A percentile compares a stretch with the other conserved stretches of the same genome.
These are phyloP conservation scores for Neurospora sp. DNA, from an alignment of 495 filamentous ascomycete genomes.

Conservation along the genomic window DNA sequence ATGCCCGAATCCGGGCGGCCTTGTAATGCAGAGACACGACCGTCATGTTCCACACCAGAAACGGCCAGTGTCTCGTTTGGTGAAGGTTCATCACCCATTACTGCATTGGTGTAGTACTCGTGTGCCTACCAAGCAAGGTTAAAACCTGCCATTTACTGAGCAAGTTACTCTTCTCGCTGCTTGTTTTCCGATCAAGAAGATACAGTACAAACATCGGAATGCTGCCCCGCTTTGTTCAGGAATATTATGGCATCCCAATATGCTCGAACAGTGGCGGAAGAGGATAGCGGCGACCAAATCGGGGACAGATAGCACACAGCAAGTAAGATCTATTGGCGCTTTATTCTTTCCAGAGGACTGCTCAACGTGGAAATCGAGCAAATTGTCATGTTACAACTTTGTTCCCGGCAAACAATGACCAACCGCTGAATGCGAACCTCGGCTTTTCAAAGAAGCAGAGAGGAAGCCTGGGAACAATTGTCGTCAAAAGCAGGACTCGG, in stretches of 20 bases:
- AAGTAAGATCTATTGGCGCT: not conserved
- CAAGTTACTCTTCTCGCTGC: not conserved
- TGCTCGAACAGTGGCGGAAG: not conserved
- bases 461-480: not conserved
- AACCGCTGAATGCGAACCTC: not conserved
- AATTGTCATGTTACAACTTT: not conserved
- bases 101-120: not conserved
- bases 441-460: not conserved
- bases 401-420: not conserved
- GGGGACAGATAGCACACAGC: not conserved
- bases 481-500: not conserved
- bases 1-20: not conserved
- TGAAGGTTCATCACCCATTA: not conserved
- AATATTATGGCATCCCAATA: not conserved
- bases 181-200: not conserved
- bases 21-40: not conserved
- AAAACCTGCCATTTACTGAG: not conserved
- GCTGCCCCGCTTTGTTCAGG: not conserved
- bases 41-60: not conserved
- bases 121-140: not conserved
- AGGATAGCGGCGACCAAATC: not conserved
- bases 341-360: not conserved
- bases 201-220: not conserved
- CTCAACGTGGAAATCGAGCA: not conserved
- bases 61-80: not conserved